phyloP scores from a whole-genome alignment of 2,329 filamentous ascomycete species.

The Beauveria pseudobassiana region DNA sequence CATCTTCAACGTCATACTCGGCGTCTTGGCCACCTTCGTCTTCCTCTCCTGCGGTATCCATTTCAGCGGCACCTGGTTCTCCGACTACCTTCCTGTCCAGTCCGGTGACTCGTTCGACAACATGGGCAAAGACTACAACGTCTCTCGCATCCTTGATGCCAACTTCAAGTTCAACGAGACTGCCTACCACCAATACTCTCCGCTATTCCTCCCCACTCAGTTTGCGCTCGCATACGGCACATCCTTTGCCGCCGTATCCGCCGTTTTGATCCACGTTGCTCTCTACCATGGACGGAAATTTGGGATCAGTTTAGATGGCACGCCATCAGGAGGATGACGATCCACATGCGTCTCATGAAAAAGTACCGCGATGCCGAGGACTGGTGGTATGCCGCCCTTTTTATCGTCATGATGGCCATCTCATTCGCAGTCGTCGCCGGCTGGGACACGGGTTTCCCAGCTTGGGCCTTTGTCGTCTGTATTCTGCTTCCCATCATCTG shows the following conservation, averaged over 20 bases:
- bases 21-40: conserved; percentile 48
- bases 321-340: conserved; percentile 50
- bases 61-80: conserved; percentile 48
- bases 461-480: conserved; percentile 51
- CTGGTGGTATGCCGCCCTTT: conserved; percentile 50
- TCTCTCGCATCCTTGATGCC: conserved; percentile 48
- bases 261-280: conserved; percentile 48
- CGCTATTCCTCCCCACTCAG: conserved; percentile 56
- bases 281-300: conserved; percentile 50
- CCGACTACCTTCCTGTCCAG: conserved; percentile 55
- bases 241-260: conserved; percentile 59
- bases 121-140: conserved; percentile 51
- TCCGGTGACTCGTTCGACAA: conserved; percentile 58
- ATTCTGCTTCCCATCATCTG: conserved; percentile 50
- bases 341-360: conserved; percentile 55
- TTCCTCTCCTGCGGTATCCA: conserved; percentile 51
- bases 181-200: conserved; percentile 57
- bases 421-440: conserved; percentile 47
- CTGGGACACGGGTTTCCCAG: conserved; percentile 51
- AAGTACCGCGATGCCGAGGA: conserved; percentile 52
- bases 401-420: conserved; percentile 45
- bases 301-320: conserved; percentile 47
- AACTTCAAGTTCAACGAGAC: conserved; percentile 51
- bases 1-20: conserved; percentile 46
- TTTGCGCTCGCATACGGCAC: conserved; percentile 55